phyloP scores from a whole-genome alignment of 495 filamentous ascomycete genomes.

The Hypoxylon fragiforme region DNA sequence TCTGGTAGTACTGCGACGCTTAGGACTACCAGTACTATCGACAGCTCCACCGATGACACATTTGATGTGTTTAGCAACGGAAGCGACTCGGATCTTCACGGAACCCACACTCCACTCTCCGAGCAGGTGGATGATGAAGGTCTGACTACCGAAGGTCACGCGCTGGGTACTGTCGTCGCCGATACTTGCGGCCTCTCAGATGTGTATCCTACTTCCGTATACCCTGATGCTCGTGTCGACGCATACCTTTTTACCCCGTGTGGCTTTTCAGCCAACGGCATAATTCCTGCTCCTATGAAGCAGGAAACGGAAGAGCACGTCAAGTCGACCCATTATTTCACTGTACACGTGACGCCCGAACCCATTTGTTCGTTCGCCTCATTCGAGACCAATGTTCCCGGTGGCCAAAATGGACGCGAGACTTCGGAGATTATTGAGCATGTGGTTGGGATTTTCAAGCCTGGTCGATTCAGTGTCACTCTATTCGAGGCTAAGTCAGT shows the following conservation, averaged over 20 bases:
- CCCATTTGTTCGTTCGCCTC: constrained; percentile 98
- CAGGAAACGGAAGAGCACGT: constrained; percentile 53
- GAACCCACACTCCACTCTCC: constrained; percentile 58
- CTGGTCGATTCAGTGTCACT: constrained; percentile 94
- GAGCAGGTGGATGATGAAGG: constrained; percentile 67
- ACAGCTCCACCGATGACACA: constrained; percentile 49
- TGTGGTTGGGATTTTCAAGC: constrained; percentile 93
- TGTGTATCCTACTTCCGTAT: constrained; percentile 82
- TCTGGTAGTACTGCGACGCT: constrained; percentile 44
- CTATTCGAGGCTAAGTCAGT: constrained; percentile 84
- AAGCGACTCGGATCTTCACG: constrained; percentile 63
- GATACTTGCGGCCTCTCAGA: constrained; percentile 87
- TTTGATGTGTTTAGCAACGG: constrained; percentile 82
- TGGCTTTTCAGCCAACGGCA: constrained; percentile 97
- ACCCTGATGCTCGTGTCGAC: constrained; percentile 92
- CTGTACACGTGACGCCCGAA: constrained; percentile 97
- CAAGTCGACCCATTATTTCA: constrained; percentile 87
- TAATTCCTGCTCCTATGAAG: constrained; percentile 73
- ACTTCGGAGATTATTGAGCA: constrained; percentile 90
- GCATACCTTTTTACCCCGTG: constrained; percentile 97
- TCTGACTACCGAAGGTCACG: constrained; percentile 89
- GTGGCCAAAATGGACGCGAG: constrained; percentile 81
- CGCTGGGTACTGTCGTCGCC: constrained; percentile 89
- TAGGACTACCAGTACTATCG: constrained; percentile 36
- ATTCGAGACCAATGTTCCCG: constrained; percentile 99